Percentiles rank a stretch among this genome's conserved stretches.
phyloP scores from a whole-genome alignment of 2,329 filamentous ascomycete species.

The Magnaporthiopsis poae region DNA sequence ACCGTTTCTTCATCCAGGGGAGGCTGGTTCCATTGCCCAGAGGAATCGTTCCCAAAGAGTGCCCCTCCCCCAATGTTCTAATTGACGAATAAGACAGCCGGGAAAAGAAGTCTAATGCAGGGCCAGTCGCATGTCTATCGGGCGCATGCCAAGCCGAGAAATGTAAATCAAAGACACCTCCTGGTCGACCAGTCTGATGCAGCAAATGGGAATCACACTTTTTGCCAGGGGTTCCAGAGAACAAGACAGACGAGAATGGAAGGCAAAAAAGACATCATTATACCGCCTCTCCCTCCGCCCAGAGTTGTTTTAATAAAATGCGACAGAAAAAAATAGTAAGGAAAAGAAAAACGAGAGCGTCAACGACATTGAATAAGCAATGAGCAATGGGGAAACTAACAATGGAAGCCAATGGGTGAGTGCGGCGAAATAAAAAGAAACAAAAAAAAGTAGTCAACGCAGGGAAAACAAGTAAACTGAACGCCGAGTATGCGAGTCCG shows the following conservation, averaged over 20 bases:
- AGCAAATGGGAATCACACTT: slow-evolving; percentile 24
- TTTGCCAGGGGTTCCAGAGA: slow-evolving; percentile 14
- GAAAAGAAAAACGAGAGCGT: slow-evolving; percentile 8
- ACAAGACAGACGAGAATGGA: not conserved
- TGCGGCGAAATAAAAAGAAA: slow-evolving; percentile 14
- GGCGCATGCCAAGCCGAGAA: slow-evolving; percentile 21
- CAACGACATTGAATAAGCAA: slow-evolving; percentile 6
- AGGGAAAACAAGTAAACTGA: slow-evolving; percentile 17
- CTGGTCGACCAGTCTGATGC: slow-evolving; percentile 27
- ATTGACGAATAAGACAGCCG: slow-evolving; percentile 7
- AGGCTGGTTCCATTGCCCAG: not conserved
- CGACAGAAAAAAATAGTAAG: not conserved
- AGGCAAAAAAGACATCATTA: slow-evolving; percentile 2
- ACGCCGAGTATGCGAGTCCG: slow-evolving; percentile 17
- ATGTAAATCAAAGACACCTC: slow-evolving; percentile 27
- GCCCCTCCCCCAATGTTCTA: slow-evolving; percentile 4
- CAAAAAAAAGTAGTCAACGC: slow-evolving; percentile 12
- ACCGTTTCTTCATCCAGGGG: not conserved
- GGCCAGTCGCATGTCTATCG: slow-evolving; percentile 23
- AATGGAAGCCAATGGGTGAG: slow-evolving; percentile 12
- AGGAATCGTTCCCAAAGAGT: not conserved
- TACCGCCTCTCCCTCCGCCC: not conserved
- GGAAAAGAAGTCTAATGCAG: slow-evolving; percentile 22
- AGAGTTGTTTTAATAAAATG: slow-evolving; percentile 1
- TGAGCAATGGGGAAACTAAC: slow-evolving; percentile 8